Conservation (phyloP, 2,329 filamentous ascomycete genomes). For the Lojkania enalia region DNA sequence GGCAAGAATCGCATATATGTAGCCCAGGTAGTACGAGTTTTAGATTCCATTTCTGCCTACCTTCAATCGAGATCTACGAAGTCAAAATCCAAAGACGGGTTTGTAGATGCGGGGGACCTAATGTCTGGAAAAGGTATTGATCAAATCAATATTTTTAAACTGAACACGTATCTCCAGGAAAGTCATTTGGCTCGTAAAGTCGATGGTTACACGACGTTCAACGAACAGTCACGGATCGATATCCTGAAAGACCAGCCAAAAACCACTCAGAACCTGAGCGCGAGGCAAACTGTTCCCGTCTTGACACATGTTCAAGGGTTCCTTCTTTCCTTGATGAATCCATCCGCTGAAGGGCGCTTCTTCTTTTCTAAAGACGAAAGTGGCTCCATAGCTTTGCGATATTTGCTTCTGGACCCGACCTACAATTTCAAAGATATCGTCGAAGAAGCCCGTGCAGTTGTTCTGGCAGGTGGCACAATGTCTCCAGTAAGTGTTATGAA, state of each 20-base stretch:
- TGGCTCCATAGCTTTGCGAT: constrained; percentile 68
- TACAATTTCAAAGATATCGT: constrained; percentile 89
- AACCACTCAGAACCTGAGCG: constrained; percentile 11
- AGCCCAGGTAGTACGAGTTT: constrained; percentile 79
- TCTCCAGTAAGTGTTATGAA: constrained; percentile 65
- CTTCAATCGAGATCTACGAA: constrained; percentile 57
- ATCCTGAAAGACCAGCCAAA: constrained; percentile 13
- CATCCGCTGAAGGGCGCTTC: constrained; percentile 68
- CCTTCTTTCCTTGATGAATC: constrained; percentile 81
- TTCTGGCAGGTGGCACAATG: constrained; percentile 96
- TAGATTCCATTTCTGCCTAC: constrained; percentile 76
- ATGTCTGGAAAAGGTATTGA: constrained; percentile 85
- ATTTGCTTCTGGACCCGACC: constrained; percentile 87
- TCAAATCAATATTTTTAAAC: constrained; percentile 90
- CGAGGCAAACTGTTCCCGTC: constrained; percentile 52
- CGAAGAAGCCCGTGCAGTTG: constrained; percentile 79
- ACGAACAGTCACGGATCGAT: constrained; percentile 54
- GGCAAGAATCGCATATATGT: constrained; percentile 91
- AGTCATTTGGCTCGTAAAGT: constrained; percentile 94
- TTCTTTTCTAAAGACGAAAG: constrained; percentile 57
- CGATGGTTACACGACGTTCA: constrained; percentile 77
- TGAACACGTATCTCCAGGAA: constrained; percentile 84
- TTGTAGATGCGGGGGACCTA: constrained; percentile 71
- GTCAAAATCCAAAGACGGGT: constrained; percentile 59
- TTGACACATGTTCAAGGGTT: constrained; percentile 69